Evolutionary conservation across 2,329 filamentous ascomycete species (phyloP), one percentile per base, ranked within the genome.

Genomic region (Exophiala bonariae): DNA sequence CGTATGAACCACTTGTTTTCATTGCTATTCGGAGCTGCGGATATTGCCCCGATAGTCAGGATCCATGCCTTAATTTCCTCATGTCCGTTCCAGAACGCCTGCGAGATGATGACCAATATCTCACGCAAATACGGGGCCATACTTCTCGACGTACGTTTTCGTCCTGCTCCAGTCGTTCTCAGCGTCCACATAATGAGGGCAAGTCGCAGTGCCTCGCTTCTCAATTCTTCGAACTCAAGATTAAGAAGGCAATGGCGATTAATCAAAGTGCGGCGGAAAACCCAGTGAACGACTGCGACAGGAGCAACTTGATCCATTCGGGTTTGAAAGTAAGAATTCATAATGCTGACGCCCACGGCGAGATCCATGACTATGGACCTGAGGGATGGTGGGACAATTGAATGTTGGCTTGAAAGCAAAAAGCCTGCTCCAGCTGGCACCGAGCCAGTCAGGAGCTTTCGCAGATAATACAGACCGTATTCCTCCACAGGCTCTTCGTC

Each of bases 171-270:
- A 13, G 49, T 52, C 33, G 49, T 45, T 32, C 41, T 32, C 19
- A 52, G 44, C 16, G 52, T 52, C 48, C 48, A 55, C 26, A 55
- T 16, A 7, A 55, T 31, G 3, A 52, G 10, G 4, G 45, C 37
- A 22, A 16, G 33, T n/a, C 49, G 41, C 3, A 55, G 8, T 13
- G 45, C 46, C 14, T 47, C 37, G 28, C 41, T 45, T 26, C 46
- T 35, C 11, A 28, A 23, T 22, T 55, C 52, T 4, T 13, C 23
- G 4, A 55, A 34, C 3, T 49, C 32, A 9, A 55, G 36, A 17
- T 37, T 22, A 17, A 55, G 30, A 3, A 55, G 47, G 6, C 49
- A 42, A 26, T 52, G 45, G 33, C 49, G 42, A 17, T 52, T 50
- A 4, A 49, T 40, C 19, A 55, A 32, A 19, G 35, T 52, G 18